Percentiles rank a stretch among this genome's conserved stretches.
phyloP scores from a whole-genome alignment of 2,329 filamentous ascomycete genomes.

The Blastomyces emzantsi region DNA sequence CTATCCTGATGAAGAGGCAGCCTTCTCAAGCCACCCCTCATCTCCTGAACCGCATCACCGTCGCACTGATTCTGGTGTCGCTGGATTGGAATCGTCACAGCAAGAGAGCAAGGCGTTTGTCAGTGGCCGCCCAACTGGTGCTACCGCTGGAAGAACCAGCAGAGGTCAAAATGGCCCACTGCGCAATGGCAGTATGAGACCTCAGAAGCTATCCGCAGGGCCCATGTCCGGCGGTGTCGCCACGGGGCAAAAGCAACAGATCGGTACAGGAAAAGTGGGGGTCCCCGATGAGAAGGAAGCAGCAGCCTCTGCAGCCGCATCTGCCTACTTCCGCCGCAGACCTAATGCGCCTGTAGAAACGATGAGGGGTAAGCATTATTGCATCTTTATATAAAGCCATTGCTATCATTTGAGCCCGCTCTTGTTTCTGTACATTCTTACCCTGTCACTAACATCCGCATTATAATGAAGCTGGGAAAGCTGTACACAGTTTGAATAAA shows the following conservation, averaged over 20 bases:
- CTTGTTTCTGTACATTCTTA: not conserved
- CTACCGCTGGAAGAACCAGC: not conserved
- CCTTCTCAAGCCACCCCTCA: not conserved
- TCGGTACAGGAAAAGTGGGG: not conserved
- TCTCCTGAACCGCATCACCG: not conserved
- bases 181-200: not conserved
- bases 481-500: not conserved
- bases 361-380: not conserved
- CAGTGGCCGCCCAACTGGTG: constrained; percentile 28
- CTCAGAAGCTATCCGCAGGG: not conserved
- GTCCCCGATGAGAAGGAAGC: constrained; percentile 10
- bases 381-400: not conserved
- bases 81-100: not conserved
- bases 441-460: not conserved
- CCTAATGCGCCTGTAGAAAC: not conserved
- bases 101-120: constrained; percentile 17
- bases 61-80: constrained; percentile 6
- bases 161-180: no score
- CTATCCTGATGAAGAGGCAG: not conserved
- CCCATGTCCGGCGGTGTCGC: not conserved
- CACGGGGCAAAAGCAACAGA: not conserved
- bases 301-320: constrained; percentile 13
- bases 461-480: not conserved
- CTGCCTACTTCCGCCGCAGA: constrained; percentile 12
- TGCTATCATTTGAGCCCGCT: not conserved